phyloP scores from a whole-genome alignment of 108 stramenopile genomes.

The Epithemia pelagica region DNA sequence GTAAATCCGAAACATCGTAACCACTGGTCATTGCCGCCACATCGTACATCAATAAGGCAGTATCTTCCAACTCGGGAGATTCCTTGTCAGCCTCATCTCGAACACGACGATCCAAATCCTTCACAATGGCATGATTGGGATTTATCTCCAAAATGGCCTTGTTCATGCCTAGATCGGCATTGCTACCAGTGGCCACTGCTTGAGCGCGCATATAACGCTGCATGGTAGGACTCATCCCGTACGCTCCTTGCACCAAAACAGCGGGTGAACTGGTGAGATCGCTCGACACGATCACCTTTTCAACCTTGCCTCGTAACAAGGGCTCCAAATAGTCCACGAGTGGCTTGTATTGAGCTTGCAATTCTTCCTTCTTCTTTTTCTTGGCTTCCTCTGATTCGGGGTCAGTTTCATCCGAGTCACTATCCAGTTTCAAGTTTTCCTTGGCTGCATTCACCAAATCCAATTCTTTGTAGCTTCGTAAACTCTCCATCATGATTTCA shows the following conservation, averaged over 20 bases:
- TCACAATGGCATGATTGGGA: constrained; percentile 88
- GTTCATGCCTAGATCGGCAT: constrained; percentile 56
- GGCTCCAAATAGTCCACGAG: constrained; percentile 81
- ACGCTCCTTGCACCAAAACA: constrained; percentile 90
- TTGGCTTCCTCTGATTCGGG: background rate
- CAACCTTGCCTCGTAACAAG: constrained; percentile 69
- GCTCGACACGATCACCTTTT: constrained; percentile 84
- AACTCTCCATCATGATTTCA: constrained; percentile 91
- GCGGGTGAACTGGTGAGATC: constrained; percentile 86
- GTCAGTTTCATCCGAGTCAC: constrained; percentile 63
- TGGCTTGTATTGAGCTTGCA: constrained; percentile 49
- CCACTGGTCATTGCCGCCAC: constrained; percentile 94
- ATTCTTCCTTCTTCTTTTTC: constrained; percentile 74
- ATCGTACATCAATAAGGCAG: constrained; percentile 84
- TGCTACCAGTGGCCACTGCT: constrained; percentile 82
- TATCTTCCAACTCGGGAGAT: constrained; percentile 59
- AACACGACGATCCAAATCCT: constrained; percentile 62
- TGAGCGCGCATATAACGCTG: constrained; percentile 96
- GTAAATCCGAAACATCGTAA: constrained; percentile 86
- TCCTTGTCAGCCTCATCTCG: constrained; percentile 37
- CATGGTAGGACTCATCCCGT: constrained; percentile 97
- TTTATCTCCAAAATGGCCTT: constrained; percentile 95
- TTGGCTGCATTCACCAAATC: constrained; percentile 89
- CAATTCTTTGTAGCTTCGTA: constrained; percentile 75
- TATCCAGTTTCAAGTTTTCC: constrained; percentile 80